Percentiles rank a stretch among this genome's conserved stretches.
These are phyloP conservation scores for Umbelopsis sp. DNA, from an alignment of 192 early-diverging fungal species.

Conservation along the genomic window DNA sequence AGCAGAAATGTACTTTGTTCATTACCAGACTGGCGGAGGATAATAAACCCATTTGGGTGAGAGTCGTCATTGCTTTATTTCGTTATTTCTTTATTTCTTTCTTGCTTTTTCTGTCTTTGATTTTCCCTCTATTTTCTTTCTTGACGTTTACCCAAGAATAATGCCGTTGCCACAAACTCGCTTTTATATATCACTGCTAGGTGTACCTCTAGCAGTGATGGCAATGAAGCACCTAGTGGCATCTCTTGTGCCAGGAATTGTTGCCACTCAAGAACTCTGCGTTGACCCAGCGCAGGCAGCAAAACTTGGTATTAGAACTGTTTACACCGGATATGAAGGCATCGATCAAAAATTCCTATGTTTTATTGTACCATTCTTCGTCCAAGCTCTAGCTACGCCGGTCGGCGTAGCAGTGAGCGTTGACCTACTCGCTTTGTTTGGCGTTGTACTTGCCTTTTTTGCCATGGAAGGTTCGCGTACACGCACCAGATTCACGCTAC, in stretches of 20 bases:
- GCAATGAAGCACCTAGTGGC: not conserved
- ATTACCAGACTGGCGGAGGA: too few species aligned
- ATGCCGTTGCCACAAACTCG: constrained; percentile 15
- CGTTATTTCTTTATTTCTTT: too few species aligned
- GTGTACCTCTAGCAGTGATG: not conserved
- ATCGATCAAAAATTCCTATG: constrained; percentile 21
- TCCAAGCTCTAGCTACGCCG: not conserved
- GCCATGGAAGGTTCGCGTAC: constrained; percentile 21
- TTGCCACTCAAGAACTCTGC: not conserved
- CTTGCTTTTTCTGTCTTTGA: not conserved
- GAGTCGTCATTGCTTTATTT: too few species aligned
- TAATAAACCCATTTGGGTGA: too few species aligned
- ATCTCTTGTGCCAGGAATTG: not conserved
- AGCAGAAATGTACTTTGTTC: too few species aligned
- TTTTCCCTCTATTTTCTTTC: not conserved
- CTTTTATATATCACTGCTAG: constrained; percentile 6
- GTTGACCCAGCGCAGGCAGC: not conserved
- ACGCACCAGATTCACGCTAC: not conserved
- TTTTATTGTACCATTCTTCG: constrained; percentile 23
- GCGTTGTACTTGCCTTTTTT: not conserved
- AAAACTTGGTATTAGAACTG: not conserved
- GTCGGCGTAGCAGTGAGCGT: not conserved
- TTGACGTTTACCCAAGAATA: not conserved
- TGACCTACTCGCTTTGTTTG: not conserved
- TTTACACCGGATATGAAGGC: not conserved